Base-by-base conservation (phyloP, 202 grass and related monocot species). In the Schoenoplectus tabernaemontani region DNA sequence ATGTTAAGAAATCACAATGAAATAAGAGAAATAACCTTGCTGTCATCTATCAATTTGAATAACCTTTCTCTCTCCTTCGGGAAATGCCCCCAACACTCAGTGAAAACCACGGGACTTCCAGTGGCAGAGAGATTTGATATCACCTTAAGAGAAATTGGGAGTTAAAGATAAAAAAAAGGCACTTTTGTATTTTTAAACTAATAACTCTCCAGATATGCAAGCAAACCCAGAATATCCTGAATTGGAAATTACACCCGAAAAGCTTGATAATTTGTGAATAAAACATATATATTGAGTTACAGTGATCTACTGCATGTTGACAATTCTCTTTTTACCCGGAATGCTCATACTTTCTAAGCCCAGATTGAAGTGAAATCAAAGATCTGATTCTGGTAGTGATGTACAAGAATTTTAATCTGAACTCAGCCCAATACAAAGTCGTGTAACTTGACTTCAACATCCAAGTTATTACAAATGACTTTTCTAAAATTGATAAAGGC, bases 91-190 rank as follows among this genome's bases (percentile, higher is more conserved):
- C 91, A 97, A 9, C 90, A 86, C 82, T 97, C 94, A 36, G 86
- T 84, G 73, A 86, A 88, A 77, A 97, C 91, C 41, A 93, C 75
- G 66, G 91, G 91, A 42, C 66, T 80, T 82, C 86, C 91, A 11
- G 84, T 90, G 26, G 89, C 91, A 84, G 91, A 93, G 87, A 97
- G 82, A 93, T 97, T 97, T 82, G 94, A 97, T 26, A 93, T 59
- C 28, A 97, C 94, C 94, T 97, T 26, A 51, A 51, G 57, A 85
- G 44, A 72, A 48, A 83, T 9, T 54, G 44, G 4, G 4, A 64
- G 59, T 60, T 78, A 13, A 17, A 71, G 22, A 71, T 32, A 13
- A 30, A 39, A 20, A 50, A n/a, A 26, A 51, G 24, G 42, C 46
- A 51, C 23, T 51, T n/a, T 50, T 50, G 44, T 5, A 73, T 48